Evolutionary conservation across 1,284 basidiomycete species (phyloP).

Genomic region (Rhodotorula sp.): DNA sequence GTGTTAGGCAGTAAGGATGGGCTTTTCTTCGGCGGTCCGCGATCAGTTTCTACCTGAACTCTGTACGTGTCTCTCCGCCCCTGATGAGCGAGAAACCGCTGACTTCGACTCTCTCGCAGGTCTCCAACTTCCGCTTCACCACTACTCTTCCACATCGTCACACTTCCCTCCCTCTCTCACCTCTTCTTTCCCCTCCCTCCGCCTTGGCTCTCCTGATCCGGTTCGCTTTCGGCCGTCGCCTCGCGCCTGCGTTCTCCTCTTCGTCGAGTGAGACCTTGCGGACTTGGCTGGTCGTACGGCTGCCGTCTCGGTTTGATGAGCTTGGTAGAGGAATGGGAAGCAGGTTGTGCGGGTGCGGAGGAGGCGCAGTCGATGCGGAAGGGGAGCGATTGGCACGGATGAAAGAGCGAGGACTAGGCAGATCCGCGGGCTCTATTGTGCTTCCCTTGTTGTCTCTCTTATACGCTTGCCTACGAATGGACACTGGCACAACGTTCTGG

Average conservation of each 20-base stretch:
- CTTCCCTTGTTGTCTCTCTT: too few species aligned
- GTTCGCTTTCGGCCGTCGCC: not conserved
- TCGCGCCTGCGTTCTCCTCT: not conserved
- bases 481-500: too few species aligned
- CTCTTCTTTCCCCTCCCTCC: too few species aligned
- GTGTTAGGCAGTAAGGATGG: conserved; percentile 1
- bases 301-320: conserved; percentile 22
- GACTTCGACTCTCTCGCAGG: not conserved
- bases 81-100: not conserved
- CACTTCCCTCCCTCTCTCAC: not conserved
- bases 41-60: not conserved
- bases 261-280: not conserved
- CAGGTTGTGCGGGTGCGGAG: not conserved
- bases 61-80: not conserved
- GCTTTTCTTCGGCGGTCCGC: too few species aligned
- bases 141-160: not conserved
- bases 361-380: too few species aligned
- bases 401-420: too few species aligned
- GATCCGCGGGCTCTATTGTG: too few species aligned
- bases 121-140: not conserved
- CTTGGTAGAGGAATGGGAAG: not conserved
- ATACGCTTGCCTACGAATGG: too few species aligned
- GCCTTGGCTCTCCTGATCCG: conserved; percentile 10
- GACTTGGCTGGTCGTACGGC: not conserved
- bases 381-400: too few species aligned